Conservation (phyloP, 352 stramenopile genomes). For the Phytopythium sindhum region DNA sequence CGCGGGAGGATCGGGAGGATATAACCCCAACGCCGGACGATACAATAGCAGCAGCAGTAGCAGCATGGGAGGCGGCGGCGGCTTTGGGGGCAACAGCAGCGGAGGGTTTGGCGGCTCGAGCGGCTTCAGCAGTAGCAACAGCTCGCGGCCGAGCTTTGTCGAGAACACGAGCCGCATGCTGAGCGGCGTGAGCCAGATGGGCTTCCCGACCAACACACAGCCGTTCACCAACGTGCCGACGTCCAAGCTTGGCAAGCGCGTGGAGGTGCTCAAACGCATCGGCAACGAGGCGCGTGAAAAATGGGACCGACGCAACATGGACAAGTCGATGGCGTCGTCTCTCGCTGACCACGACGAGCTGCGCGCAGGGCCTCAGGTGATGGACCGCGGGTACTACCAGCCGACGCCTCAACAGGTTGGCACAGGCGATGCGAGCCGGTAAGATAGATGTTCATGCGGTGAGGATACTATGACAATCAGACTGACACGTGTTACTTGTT, state of each 20-base stretch:
- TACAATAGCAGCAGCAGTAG: slow-evolving; percentile 18
- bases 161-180: slow-evolving; percentile 67
- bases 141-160: slow-evolving; percentile 32
- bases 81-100: slow-evolving; percentile 19
- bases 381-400: slow-evolving; percentile 77
- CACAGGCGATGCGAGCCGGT: slow-evolving; percentile 74
- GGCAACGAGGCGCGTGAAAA: slow-evolving; percentile 71
- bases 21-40: slow-evolving; percentile 21
- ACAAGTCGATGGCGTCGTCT: slow-evolving; percentile 89
- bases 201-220: slow-evolving; percentile 47
- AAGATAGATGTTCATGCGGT: slow-evolving; percentile 8
- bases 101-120: slow-evolving; percentile 11
- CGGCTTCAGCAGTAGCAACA: slow-evolving; percentile 11
- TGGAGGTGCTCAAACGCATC: slow-evolving; percentile 82
- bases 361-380: slow-evolving; percentile 50
- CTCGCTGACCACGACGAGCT: slow-evolving; percentile 84
- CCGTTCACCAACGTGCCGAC: slow-evolving; percentile 36
- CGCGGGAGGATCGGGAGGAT: slow-evolving; percentile 19
- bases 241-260: slow-evolving; percentile 69
- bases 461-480: background rate
- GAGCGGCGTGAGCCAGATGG: slow-evolving; percentile 29
- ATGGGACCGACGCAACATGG: slow-evolving; percentile 87
- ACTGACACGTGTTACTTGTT: background rate
- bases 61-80: slow-evolving; percentile 15
- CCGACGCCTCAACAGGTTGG: slow-evolving; percentile 57